phyloP scores from a whole-genome alignment of 2,329 filamentous ascomycete species.

The Verticillium klebahnii region DNA sequence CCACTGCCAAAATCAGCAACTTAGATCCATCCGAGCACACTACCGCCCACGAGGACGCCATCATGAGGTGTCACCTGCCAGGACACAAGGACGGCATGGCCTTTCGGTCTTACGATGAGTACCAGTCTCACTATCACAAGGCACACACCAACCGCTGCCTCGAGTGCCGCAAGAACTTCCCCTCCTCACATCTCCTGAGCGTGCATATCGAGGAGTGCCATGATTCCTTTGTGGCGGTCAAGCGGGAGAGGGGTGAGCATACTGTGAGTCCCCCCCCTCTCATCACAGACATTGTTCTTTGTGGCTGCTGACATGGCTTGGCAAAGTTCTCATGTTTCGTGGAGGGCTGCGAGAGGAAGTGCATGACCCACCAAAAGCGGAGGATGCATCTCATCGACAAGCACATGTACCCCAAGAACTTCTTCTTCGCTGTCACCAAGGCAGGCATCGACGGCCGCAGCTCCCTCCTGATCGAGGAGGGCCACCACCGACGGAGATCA shows the following conservation, averaged over 20 bases:
- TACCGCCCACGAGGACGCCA: constrained; percentile 28
- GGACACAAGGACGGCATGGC: constrained; percentile 67
- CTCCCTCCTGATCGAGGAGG: constrained; percentile 67
- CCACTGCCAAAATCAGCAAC: constrained; percentile 52
- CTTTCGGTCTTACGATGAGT: constrained; percentile 74
- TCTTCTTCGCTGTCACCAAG: constrained; percentile 82
- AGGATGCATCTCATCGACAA: constrained; percentile 89
- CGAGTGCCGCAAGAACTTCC: constrained; percentile 84
- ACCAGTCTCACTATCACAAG: constrained; percentile 81
- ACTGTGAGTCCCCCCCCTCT: constrained; percentile 54
- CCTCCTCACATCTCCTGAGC: constrained; percentile 72
- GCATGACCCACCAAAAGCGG: constrained; percentile 77
- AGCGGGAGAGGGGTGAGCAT: constrained; percentile 76
- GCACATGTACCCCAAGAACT: constrained; percentile 84
- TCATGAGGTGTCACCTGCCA: constrained; percentile 77
- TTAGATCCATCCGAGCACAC: constrained; percentile 42
- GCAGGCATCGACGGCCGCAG: constrained; percentile 82
- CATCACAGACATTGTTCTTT: background rate
- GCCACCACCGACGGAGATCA: constrained; percentile 43
- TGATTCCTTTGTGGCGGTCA: constrained; percentile 70
- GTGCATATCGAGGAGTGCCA: constrained; percentile 91
- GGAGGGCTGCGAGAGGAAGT: constrained; percentile 80
- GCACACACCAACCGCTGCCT: constrained; percentile 79
- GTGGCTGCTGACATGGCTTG: constrained; percentile 5
- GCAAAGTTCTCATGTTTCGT: constrained; percentile 81